A percentile compares a stretch with the other conserved stretches of the same genome.
phyloP scores from a whole-genome alignment of 306 rosid species.

The Calophaca sinica region DNA sequence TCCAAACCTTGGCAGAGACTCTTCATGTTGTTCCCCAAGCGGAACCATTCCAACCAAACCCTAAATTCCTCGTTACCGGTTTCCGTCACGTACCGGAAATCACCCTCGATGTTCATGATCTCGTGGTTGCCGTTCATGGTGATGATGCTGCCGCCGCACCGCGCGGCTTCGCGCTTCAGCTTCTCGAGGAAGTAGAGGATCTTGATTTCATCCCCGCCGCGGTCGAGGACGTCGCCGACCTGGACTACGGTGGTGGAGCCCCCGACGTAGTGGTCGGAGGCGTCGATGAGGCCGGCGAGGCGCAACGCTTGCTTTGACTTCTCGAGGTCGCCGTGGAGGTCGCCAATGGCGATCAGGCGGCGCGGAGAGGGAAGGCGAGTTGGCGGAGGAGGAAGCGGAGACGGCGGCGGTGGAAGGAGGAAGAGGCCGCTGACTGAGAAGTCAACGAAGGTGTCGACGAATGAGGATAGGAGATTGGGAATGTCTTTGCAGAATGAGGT shows the following conservation, averaged over 20 bases:
- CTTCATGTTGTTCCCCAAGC: conserved; percentile 67
- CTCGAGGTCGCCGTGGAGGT: conserved; percentile 90
- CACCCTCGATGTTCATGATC: conserved; percentile 89
- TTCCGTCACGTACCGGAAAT: conserved; percentile 65
- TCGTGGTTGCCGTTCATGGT: conserved; percentile 98
- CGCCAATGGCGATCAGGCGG: conserved; percentile 85
- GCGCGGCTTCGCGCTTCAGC: conserved; percentile 73
- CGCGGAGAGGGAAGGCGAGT: conserved; percentile 60
- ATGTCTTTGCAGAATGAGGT: conserved; percentile 58
- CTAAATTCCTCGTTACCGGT: conserved; percentile 70
- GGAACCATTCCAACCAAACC: conserved; percentile 81
- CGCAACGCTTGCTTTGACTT: conserved; percentile 76
- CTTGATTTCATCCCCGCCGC: conserved; percentile 83
- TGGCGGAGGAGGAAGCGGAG: conserved; percentile 5
- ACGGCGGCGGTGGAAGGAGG: conserved; percentile 58
- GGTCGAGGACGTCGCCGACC: conserved; percentile 89
- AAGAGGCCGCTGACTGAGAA: conserved; percentile 83
- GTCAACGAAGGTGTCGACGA: conserved; percentile 89
- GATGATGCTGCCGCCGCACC: conserved; percentile 66
- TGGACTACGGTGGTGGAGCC: conserved; percentile 86
- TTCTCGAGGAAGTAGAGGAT: conserved; percentile 85
- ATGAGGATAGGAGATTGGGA: conserved; percentile 71
- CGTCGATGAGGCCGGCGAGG: conserved; percentile 71
- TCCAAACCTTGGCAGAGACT: conserved; percentile 64
- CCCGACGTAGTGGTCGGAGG: conserved; percentile 69